Evolutionary conservation across 1,284 basidiomycete species (phyloP), one percentile per base, ranked within the genome.

Genomic region (Stygiomarasmius scandens): DNA sequence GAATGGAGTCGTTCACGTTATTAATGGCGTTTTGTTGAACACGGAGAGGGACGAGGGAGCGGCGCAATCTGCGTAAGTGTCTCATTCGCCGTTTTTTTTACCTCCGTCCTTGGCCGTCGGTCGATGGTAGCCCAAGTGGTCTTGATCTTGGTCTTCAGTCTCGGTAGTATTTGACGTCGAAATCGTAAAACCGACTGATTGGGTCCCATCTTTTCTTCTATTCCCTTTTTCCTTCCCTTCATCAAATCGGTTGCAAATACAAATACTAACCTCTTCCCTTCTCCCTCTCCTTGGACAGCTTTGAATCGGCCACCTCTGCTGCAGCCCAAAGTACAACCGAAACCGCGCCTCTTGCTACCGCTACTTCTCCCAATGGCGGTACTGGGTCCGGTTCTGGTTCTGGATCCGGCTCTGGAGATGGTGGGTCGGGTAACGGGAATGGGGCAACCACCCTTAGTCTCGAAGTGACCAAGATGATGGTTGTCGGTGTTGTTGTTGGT

Each of bases 1-100:
- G 27, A 92, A 92, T 64, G 91, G 91, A 58, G 90, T 93, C 23
- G 67, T 91, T 6, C 89, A 93, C 68, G 70, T 89, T 51, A 83
- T 92, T 61, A 81, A 91, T 68, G 63, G 69, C 2, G 85, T 91
- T 11, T 76, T 92, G 48, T 58, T 85, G 49, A 82, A 89, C 70
- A 77, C 79, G 2, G 67, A 74, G 14, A 68, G 67, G 14, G 74
- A 91, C 69, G 54, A 77, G 2, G 63, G 64, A 2, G 83, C 81
- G 1, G 89, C 89, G 0, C 77, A 70, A 38, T 80, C 81, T 57
- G 88, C 88, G 78, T 88, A 70, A 67, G 78, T 71, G 22, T 51
- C 6, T 32, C 10, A 5, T 44, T 36, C 20, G 29, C n/a, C 25
- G 47, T 53, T 29, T 38, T 6, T 23, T 2, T n/a, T 6, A 43